Percentiles rank a stretch among this genome's conserved stretches.
Conservation (phyloP, 1,284 basidiomycete species). For the Tylopilus sp. region DNA sequence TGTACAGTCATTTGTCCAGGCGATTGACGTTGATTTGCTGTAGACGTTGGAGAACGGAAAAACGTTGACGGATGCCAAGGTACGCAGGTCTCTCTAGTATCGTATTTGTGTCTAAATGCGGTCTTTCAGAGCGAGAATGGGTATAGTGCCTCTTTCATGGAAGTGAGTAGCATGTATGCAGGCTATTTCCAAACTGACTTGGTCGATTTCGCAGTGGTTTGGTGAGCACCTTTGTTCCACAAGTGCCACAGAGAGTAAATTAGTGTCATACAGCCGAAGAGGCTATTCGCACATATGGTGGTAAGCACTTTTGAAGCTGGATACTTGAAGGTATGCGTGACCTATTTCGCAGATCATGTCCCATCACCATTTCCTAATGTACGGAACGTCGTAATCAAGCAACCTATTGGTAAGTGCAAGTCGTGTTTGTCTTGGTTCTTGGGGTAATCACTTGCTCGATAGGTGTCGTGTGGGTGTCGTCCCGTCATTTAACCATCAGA, state of each 20-base stretch:
- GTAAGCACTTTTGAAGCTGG: slow-evolving; percentile 37
- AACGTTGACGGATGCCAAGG: slow-evolving; percentile 78
- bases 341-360: slow-evolving; percentile 61
- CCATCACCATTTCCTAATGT: slow-evolving; percentile 73
- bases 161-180: slow-evolving; percentile 47
- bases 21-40: slow-evolving; percentile 15
- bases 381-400: slow-evolving; percentile 91
- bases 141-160: slow-evolving; percentile 83
- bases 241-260: not conserved
- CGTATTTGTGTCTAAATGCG: not conserved
- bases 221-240: slow-evolving; percentile 44
- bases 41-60: slow-evolving; percentile 94
- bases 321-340: slow-evolving; percentile 1
- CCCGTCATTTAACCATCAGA: not conserved
- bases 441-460: slow-evolving; percentile 4
- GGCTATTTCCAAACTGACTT: slow-evolving; percentile 7
- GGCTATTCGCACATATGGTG: slow-evolving; percentile 81
- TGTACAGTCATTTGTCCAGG: slow-evolving; percentile 28
- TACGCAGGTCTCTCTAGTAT: slow-evolving; percentile 24
- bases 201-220: slow-evolving; percentile 58
- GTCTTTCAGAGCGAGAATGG: slow-evolving; percentile 64
- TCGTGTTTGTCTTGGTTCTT: not conserved
- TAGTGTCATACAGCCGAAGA: slow-evolving; percentile 65
- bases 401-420: slow-evolving; percentile 76
- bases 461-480: slow-evolving; percentile 58